Evolutionary conservation across 768 basidiomycete species (phyloP), one percentile per base, ranked within the genome.

Genomic region (Boletus barrowsii): DNA sequence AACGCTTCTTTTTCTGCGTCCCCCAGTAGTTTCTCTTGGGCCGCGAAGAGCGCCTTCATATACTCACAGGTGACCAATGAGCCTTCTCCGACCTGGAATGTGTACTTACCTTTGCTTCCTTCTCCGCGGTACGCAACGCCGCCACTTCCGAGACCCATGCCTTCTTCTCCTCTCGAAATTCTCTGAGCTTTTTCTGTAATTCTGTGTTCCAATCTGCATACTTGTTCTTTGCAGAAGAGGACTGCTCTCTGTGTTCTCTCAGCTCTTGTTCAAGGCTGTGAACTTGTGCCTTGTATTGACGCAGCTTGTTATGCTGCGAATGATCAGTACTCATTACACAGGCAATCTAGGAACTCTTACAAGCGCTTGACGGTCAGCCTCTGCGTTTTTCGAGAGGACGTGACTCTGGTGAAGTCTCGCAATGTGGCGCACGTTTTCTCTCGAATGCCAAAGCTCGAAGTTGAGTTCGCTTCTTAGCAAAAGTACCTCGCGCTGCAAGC

Each of bases 151-250:
- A 73, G 39, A 82, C 76, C 89, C 91, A 93, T 5, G 75, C 73
- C 65, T 83, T 86, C 70, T 90, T 91, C 66, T 94, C 88, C 47
- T 90, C 88, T 45, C 90, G 78, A 46, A 90, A 76, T 46, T 83
- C 83, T 51, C 79, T 81, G 52, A 93, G 73, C 66, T 88, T 89
- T 54, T 85, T 83, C 63, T 89, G 85, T n/a, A 94, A 70, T 55
- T 91, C 84, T 4, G 75, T 79, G 59, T 91, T 91, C 88, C 90
- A 95, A 53, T 92, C 89, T 3, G 83, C 81, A 63, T 90, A 91
- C 61, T 88, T 87, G 56, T 83, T 81, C 65, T 90, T 90, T 3
- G 86, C 82, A 14, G 80, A 81, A 2, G 83, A 79, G 1, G 90
- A 85, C 60, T 90, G 87, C 35, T 79, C 77, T 55, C 86, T 88